Evolutionary conservation across 805 yeast genomes (phyloP).

Genomic region (Pichia nanzhaoensis): DNA sequence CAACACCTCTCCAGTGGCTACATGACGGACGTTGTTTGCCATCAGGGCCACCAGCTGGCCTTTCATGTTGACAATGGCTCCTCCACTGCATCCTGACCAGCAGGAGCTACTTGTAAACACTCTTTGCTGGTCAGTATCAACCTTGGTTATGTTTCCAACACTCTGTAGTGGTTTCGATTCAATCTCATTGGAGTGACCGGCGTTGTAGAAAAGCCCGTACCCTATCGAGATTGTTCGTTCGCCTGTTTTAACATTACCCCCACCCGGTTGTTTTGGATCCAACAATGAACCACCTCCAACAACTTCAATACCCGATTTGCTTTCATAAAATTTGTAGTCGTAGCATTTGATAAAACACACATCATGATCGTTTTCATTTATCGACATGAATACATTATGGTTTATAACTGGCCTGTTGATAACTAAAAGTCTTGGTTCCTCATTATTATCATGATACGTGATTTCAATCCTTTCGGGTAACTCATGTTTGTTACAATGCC

Average conservation of each 20-base stretch:
- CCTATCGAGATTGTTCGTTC: slow-evolving; percentile 30
- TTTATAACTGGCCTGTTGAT: slow-evolving; percentile 9
- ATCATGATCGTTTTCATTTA: neutral
- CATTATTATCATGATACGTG: neutral
- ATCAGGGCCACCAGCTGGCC: slow-evolving; percentile 34
- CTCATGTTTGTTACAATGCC: neutral
- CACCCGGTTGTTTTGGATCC: neutral
- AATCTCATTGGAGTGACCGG: neutral
- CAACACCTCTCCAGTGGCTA: slow-evolving; percentile 19
- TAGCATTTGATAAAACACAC: slow-evolving; percentile 6
- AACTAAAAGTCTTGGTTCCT: neutral
- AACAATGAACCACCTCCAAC: neutral
- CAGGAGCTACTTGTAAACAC: slow-evolving; percentile 37
- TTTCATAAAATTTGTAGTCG: neutral
- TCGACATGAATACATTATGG: slow-evolving; percentile 18
- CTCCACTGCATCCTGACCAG: slow-evolving; percentile 49
- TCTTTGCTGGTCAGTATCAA: slow-evolving; percentile 15
- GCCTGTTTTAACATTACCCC: neutral
- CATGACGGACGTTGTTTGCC: slow-evolving; percentile 33
- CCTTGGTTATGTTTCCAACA: slow-evolving; percentile 25
- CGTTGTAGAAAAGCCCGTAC: slow-evolving; percentile 33
- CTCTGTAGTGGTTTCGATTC: slow-evolving; percentile 29
- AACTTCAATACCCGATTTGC: neutral
- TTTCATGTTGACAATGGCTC: slow-evolving; percentile 30
- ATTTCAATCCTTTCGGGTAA: slow-evolving; percentile 17